These are phyloP conservation scores for Trametes meyenii DNA, from an alignment of 768 basidiomycete species.

Conservation along the genomic window DNA sequence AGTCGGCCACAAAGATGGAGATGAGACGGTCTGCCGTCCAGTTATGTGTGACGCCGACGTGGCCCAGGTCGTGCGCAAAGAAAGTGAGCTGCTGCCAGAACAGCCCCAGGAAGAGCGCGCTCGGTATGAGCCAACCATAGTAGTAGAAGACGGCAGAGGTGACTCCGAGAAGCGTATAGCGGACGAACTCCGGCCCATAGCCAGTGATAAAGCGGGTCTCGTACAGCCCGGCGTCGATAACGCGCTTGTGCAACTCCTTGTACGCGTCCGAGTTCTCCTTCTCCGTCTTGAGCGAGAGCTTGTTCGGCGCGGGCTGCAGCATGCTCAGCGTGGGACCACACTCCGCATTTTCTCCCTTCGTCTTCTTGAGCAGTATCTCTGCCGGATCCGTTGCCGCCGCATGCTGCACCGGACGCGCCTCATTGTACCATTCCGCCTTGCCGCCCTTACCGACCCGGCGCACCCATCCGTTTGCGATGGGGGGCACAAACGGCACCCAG, in stretches of 20 bases:
- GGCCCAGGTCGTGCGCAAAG: slow-evolving; percentile 91
- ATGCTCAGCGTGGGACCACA: slow-evolving; percentile 46
- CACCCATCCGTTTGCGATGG: slow-evolving; percentile 84
- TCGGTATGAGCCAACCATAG: slow-evolving; percentile 66
- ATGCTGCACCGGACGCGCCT: slow-evolving; percentile 51
- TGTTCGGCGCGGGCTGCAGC: slow-evolving; percentile 56
- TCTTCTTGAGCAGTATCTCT: slow-evolving; percentile 58
- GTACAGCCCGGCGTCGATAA: slow-evolving; percentile 84
- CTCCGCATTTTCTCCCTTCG: slow-evolving; percentile 28
- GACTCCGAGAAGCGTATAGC: slow-evolving; percentile 69
- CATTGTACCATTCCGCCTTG: slow-evolving; percentile 57
- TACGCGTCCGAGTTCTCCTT: slow-evolving; percentile 76
- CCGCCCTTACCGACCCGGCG: slow-evolving; percentile 52
- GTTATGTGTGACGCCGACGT: slow-evolving; percentile 89
- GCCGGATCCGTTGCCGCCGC: slow-evolving; percentile 28
- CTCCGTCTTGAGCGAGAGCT: slow-evolving; percentile 59
- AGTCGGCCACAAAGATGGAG: slow-evolving; percentile 80
- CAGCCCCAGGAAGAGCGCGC: slow-evolving; percentile 82
- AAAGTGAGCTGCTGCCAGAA: slow-evolving; percentile 97
- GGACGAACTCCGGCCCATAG: slow-evolving; percentile 86
- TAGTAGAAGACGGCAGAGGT: slow-evolving; percentile 64
- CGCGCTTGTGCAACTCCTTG: slow-evolving; percentile 71
- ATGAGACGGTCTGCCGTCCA: slow-evolving; percentile 82
- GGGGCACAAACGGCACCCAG: slow-evolving; percentile 85
- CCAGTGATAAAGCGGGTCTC: slow-evolving; percentile 80